Evolutionary conservation across 139 green algal genomes (phyloP).

Genomic region (Chlorella sp.): DNA sequence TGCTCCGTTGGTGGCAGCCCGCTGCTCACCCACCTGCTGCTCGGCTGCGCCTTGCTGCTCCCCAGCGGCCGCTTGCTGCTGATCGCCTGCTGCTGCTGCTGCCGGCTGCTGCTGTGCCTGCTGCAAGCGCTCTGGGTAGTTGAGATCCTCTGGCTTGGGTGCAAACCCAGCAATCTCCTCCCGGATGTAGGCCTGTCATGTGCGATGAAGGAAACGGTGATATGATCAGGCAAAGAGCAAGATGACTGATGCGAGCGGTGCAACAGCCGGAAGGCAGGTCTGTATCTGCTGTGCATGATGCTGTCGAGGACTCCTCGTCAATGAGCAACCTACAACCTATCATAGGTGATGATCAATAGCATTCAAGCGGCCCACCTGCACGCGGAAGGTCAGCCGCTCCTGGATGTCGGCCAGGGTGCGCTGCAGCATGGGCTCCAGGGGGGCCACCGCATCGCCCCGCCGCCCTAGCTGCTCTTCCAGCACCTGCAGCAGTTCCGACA

Average conservation of each 20-base stretch:
- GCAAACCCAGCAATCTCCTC: slow-evolving; percentile 84
- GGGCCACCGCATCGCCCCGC: slow-evolving; percentile 67
- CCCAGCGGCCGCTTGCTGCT: not conserved
- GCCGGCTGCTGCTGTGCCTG: slow-evolving; percentile 14
- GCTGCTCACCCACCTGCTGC: not conserved
- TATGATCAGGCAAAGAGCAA: no score
- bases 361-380: not conserved
- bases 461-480: slow-evolving; percentile 68
- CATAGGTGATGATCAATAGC: no score
- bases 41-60: not conserved
- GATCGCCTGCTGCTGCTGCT: not conserved
- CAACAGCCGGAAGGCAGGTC: no score
- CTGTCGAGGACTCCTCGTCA: no score
- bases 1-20: not conserved
- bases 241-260: no score
- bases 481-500: no score
- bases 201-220: no score
- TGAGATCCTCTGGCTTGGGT: slow-evolving; percentile 76
- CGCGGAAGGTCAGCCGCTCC: slow-evolving; percentile 89
- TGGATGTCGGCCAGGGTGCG: slow-evolving; percentile 92
- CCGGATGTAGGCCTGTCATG: slow-evolving; percentile 84
- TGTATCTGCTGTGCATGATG: no score
- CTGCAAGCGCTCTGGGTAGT: slow-evolving; percentile 87
- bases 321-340: no score
- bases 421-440: slow-evolving; percentile 79